A percentile compares a stretch with the other conserved stretches of the same genome.
These are phyloP conservation scores for Coemansia javaensis DNA, from an alignment of 192 early-diverging fungal genomes.

Conservation along the genomic window DNA sequence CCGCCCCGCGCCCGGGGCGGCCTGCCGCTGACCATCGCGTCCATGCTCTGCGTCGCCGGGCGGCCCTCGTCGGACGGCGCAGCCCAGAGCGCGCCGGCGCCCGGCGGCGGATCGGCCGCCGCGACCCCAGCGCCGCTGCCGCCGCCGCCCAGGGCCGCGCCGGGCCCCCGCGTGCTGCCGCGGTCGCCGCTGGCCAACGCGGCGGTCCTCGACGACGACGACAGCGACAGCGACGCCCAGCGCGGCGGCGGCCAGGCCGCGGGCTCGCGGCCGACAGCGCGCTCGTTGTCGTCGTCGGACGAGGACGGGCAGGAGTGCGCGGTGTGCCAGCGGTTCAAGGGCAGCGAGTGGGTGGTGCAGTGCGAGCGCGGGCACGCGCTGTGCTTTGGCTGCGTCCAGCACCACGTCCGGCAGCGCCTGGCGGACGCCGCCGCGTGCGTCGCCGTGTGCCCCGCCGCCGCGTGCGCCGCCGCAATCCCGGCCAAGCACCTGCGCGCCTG, in stretches of 20 bases:
- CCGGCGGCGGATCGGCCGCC: too few relatives aligned
- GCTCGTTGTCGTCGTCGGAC: slow-evolving; percentile 20
- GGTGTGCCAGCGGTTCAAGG: slow-evolving; percentile 25
- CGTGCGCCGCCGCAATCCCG: slow-evolving; percentile 21
- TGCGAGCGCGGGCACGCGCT: slow-evolving; percentile 24
- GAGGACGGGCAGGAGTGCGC: slow-evolving; percentile 30
- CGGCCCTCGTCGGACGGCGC: too few relatives aligned
- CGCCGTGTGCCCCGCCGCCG: slow-evolving; percentile 13
- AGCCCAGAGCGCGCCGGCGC: too few relatives aligned
- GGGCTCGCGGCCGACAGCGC: too few relatives aligned
- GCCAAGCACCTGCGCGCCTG: slow-evolving; percentile 23
- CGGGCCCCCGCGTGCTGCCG: slow-evolving; percentile 22
- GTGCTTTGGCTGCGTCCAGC: slow-evolving; percentile 46
- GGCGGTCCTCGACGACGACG: background rate
- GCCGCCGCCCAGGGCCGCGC: background rate
- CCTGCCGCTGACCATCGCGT: slow-evolving; percentile 15
- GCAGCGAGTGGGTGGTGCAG: slow-evolving; percentile 27
- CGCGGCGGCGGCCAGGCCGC: background rate
- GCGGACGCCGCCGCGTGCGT: slow-evolving; percentile 5
- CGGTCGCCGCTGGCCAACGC: slow-evolving; percentile 48
- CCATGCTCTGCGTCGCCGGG: slow-evolving; percentile 8
- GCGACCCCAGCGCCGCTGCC: background rate
- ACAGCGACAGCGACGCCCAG: background rate
- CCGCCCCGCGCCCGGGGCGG: background rate
- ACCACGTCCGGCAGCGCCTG: slow-evolving; percentile 21